Conservation (phyloP, 2,329 filamentous ascomycete genomes). For the Fusarium austroafricanum region DNA sequence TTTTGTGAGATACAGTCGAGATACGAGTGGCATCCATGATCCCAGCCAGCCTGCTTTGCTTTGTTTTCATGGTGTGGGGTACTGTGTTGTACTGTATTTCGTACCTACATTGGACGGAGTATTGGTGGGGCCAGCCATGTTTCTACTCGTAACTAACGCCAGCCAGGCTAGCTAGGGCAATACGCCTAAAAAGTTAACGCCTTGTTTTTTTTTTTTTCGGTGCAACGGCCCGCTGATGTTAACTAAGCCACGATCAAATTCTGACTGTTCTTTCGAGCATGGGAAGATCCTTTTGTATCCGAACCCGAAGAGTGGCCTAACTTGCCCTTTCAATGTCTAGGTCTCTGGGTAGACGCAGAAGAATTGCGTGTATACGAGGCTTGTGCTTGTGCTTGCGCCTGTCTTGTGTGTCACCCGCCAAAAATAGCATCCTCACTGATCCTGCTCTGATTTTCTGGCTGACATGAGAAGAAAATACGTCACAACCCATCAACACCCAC, state of each 20-base stretch:
- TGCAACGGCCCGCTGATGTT: neutral
- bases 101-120: conserved; percentile 23
- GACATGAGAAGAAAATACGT: conserved; percentile 23
- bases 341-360: conserved; percentile 10
- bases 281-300: no score
- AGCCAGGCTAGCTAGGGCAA: neutral
- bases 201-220: no score
- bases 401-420: conserved; percentile 6
- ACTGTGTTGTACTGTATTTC: conserved; percentile 4
- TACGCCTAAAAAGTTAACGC: neutral
- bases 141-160: conserved; percentile 27
- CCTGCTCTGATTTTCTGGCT: conserved; percentile 7
- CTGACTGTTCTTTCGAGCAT: no score
- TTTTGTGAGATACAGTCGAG: neutral
- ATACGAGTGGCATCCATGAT: conserved; percentile 14
- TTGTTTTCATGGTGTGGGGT: neutral
- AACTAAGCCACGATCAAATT: neutral
- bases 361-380: conserved; percentile 32
- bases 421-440: conserved; percentile 25
- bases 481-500: conserved; percentile 14
- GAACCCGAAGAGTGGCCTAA: no score
- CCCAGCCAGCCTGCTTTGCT: neutral
- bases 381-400: neutral
- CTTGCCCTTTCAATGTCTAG: neutral
- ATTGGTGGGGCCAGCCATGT: conserved; percentile 1